A percentile compares a stretch with the other conserved stretches of the same genome.
phyloP scores from a whole-genome alignment of 495 filamentous ascomycete species.

The Daldinia concentrica region DNA sequence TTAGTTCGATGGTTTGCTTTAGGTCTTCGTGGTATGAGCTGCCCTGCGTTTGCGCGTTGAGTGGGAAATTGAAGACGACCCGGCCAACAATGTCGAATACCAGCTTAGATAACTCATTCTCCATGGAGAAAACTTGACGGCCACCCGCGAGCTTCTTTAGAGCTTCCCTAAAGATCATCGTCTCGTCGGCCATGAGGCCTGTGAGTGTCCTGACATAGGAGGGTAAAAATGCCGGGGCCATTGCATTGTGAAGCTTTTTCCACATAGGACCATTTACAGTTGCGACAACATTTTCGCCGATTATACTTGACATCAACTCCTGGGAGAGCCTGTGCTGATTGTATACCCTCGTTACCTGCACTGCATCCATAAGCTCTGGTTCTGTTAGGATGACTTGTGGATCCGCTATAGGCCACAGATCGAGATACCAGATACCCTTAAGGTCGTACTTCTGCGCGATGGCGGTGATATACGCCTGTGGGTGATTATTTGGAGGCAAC shows the following conservation, averaged over 20 bases:
- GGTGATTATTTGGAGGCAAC: neutral
- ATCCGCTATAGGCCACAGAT: neutral
- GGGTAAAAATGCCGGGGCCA: neutral
- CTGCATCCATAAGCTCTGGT: neutral
- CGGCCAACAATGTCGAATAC: neutral
- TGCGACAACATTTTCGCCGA: neutral
- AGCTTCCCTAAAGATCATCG: neutral
- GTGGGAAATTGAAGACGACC: neutral
- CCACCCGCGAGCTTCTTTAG: neutral
- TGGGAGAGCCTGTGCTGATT: neutral
- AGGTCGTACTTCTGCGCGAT: neutral
- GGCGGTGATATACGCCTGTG: neutral
- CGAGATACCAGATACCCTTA: neutral
- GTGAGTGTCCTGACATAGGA: neutral
- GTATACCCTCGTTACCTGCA: neutral
- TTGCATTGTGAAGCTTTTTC: conserved; percentile 1
- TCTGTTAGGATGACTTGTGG: neutral
- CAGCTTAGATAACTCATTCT: neutral
- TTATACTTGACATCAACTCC: neutral
- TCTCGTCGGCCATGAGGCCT: neutral
- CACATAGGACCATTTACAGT: neutral
- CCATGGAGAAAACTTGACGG: neutral
- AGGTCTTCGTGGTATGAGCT: conserved; percentile 1
- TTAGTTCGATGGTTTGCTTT: neutral
- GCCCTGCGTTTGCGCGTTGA: neutral